Evolutionary conservation across 441 rosid species (phyloP).

Genomic region (Hura crepitans): DNA sequence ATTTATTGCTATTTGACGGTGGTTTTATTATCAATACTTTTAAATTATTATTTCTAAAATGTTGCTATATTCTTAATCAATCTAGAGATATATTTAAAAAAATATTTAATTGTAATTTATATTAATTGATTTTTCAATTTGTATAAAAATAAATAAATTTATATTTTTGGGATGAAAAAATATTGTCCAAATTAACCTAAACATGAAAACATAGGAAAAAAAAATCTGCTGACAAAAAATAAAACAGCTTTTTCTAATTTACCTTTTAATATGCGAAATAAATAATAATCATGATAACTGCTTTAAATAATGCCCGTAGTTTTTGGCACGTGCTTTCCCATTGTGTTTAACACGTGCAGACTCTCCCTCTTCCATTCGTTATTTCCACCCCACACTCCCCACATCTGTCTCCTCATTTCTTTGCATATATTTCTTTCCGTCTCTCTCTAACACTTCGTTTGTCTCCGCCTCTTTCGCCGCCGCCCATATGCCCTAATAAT

Average conservation of each 20-base stretch:
- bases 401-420: neutral
- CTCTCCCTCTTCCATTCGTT: slow-evolving; percentile 15
- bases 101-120: no score
- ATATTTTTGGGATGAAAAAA: no score
- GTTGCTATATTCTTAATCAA: no score
- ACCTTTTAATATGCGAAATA: neutral
- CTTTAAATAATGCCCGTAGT: neutral
- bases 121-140: no score
- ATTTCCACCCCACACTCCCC: slow-evolving; percentile 21
- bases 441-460: slow-evolving; percentile 18
- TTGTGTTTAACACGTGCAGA: slow-evolving; percentile 40
- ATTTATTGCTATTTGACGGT: no score
- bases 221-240: slow-evolving; percentile 10
- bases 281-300: neutral
- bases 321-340: slow-evolving; percentile 40
- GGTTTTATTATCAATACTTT: no score
- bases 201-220: neutral
- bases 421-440: slow-evolving; percentile 17
- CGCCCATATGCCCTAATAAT: slow-evolving; percentile 15
- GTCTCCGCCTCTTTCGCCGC: slow-evolving; percentile 4
- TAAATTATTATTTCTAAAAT: no score
- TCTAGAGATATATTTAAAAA: no score
- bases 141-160: no score
- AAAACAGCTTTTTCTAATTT: neutral
- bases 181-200: no score